These are phyloP conservation scores for Ogataea siamensis DNA, from an alignment of 805 yeast genomes.

Conservation along the genomic window DNA sequence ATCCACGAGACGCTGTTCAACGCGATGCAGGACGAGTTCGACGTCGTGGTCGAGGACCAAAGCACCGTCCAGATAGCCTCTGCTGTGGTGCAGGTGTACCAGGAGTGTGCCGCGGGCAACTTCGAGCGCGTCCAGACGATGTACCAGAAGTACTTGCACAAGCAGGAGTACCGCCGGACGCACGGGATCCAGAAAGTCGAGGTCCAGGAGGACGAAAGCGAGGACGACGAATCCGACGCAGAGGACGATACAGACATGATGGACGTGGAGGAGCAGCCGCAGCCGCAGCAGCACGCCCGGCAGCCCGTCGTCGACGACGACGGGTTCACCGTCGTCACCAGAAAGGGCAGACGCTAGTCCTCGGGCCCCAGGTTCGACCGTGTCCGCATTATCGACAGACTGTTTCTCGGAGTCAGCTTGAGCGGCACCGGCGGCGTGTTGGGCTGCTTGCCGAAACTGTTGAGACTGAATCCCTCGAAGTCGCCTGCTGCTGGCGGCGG, in stretches of 20 bases:
- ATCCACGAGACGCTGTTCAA: slow-evolving; percentile 82
- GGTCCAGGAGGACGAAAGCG: slow-evolving; percentile 52
- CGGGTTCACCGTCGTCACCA: slow-evolving; percentile 87
- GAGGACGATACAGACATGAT: slow-evolving; percentile 35
- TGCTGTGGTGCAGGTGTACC: slow-evolving; percentile 61
- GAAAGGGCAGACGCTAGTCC: slow-evolving; percentile 51
- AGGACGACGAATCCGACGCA: slow-evolving; percentile 45
- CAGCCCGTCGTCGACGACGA: slow-evolving; percentile 88
- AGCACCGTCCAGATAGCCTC: slow-evolving; percentile 75
- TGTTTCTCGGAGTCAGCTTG: slow-evolving; percentile 25
- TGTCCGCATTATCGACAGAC: slow-evolving; percentile 4
- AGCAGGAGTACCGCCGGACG: slow-evolving; percentile 39
- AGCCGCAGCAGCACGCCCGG: slow-evolving; percentile 28
- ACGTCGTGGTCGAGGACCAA: slow-evolving; percentile 83
- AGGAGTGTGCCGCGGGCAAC: slow-evolving; percentile 54
- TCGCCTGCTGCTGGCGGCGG: slow-evolving; percentile 18
- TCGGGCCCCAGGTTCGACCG: slow-evolving; percentile 2
- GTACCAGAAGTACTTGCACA: slow-evolving; percentile 58
- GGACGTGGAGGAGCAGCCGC: slow-evolving; percentile 27
- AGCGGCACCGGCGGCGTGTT: slow-evolving; percentile 19
- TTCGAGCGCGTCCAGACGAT: slow-evolving; percentile 56
- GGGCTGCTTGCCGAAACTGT: slow-evolving; percentile 4
- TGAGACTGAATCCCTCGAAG: slow-evolving; percentile 10
- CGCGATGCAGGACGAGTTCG: slow-evolving; percentile 96
- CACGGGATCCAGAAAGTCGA: slow-evolving; percentile 39